Conservation (phyloP, 106 monocot genomes). For the Allium fistulosum region DNA sequence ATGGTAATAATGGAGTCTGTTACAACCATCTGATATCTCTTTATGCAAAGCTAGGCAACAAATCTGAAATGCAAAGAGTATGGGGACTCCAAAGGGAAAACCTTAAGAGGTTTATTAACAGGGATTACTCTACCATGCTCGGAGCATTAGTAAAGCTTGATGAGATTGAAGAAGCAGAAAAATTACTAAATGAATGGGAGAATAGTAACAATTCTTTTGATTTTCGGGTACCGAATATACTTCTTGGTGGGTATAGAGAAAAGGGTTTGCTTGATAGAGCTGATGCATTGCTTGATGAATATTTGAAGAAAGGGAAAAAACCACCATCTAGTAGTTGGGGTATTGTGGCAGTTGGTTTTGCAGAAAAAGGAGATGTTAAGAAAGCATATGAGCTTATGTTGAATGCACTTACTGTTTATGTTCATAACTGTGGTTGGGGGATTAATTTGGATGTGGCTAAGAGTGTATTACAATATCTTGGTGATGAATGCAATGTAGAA, state of each 20-base stretch:
- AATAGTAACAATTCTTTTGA: conserved; percentile 43
- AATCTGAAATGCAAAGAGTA: conserved; percentile 48
- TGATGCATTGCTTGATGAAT: conserved; percentile 47
- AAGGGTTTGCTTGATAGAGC: conserved; percentile 67
- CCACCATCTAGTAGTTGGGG: conserved; percentile 59
- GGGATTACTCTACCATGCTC: conserved; percentile 67
- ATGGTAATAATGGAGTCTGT: conserved; percentile 28
- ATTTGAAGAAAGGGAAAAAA: conserved; percentile 39
- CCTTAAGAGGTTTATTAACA: conserved; percentile 39
- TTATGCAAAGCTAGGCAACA: conserved; percentile 36
- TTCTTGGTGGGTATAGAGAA: conserved; percentile 42
- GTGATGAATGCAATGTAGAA: conserved; percentile 28
- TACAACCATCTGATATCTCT: conserved; percentile 71
- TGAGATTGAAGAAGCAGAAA: conserved; percentile 56
- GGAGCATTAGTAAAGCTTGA: conserved; percentile 51
- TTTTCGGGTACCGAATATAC: conserved; percentile 60
- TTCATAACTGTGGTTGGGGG: conserved; percentile 38
- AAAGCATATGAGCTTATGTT: conserved; percentile 58
- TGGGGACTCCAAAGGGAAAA: conserved; percentile 63
- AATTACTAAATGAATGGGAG: conserved; percentile 64
- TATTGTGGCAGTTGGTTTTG: conserved; percentile 51
- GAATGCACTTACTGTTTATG: conserved; percentile 51
- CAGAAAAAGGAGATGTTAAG: conserved; percentile 31
- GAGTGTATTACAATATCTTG: conserved; percentile 41
- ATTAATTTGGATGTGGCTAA: conserved; percentile 30